Conservation (phyloP, 805 yeast species). For the Saturnispora bothae region DNA sequence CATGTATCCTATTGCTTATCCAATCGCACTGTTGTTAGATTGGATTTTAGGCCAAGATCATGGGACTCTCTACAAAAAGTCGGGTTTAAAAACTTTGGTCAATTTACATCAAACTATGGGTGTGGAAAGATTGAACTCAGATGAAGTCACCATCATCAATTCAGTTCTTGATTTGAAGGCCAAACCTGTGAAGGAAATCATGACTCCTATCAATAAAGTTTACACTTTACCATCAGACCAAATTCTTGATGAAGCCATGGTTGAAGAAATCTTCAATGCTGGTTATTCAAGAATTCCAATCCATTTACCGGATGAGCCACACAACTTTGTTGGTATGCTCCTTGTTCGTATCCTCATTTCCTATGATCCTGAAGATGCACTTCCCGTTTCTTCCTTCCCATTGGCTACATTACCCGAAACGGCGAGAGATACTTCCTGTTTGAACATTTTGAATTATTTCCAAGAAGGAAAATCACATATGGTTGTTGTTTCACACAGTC, state of each 20-base stretch:
- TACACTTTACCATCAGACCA: constrained; percentile 80
- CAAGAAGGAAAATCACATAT: constrained; percentile 97
- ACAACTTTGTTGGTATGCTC: constrained; percentile 90
- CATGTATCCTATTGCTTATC: constrained; percentile 89
- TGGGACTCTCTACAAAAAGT: constrained; percentile 87
- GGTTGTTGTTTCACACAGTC: constrained; percentile 82
- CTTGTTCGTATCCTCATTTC: constrained; percentile 85
- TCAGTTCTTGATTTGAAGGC: constrained; percentile 92
- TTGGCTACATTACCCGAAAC: constrained; percentile 96
- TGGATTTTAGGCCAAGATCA: constrained; percentile 86
- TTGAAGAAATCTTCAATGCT: constrained; percentile 83
- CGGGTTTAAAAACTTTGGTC: constrained; percentile 87
- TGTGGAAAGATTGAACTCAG: constrained; percentile 83
- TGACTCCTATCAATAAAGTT: constrained; percentile 91
- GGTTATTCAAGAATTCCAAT: constrained; percentile 95
- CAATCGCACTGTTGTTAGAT: constrained; percentile 75
- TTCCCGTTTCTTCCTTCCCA: constrained; percentile 88
- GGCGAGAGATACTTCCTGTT: constrained; percentile 79
- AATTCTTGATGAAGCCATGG: constrained; percentile 70
- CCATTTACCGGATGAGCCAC: constrained; percentile 79
- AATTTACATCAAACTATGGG: constrained; percentile 93
- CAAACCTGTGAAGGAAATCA: constrained; percentile 72
- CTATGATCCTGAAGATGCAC: constrained; percentile 92
- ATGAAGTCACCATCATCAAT: constrained; percentile 90
- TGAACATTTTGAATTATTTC: constrained; percentile 88